Evolutionary conservation across 2,329 filamentous ascomycete genomes (phyloP).

Genomic region (Pseudocercospora crystallina): DNA sequence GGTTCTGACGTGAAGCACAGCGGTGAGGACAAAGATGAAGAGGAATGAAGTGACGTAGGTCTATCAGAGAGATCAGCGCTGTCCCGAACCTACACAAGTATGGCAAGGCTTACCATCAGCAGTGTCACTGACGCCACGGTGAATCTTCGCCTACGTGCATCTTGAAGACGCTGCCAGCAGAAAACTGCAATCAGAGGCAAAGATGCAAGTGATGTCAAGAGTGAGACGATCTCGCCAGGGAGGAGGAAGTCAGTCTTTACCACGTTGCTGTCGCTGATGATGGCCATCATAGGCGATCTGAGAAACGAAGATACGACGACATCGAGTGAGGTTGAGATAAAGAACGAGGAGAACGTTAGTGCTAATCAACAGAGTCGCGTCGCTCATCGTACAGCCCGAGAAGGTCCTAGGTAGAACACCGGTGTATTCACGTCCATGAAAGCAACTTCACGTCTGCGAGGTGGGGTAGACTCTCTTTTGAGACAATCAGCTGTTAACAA

Average conservation of each 20-base stretch:
- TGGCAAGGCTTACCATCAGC: constrained; percentile 10
- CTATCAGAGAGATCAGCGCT: constrained; percentile 5
- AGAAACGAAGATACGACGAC: too few relatives aligned
- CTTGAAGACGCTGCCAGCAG: constrained; percentile 13
- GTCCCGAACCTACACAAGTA: too few relatives aligned
- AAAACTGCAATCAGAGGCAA: constrained; percentile 18
- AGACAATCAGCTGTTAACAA: too few relatives aligned
- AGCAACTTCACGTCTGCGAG: too few relatives aligned
- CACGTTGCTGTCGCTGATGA: constrained; percentile 11
- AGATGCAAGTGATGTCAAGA: constrained; percentile 10
- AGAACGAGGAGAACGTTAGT: too few relatives aligned
- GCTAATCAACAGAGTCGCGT: too few relatives aligned
- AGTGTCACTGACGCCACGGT: constrained; percentile 19
- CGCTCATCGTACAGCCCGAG: too few relatives aligned
- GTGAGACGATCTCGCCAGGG: constrained; percentile 15
- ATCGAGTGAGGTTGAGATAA: too few relatives aligned
- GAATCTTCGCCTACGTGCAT: constrained; percentile 10
- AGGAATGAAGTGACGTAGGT: constrained; percentile 20
- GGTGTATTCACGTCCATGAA: too few relatives aligned
- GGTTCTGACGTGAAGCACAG: constrained; percentile 18
- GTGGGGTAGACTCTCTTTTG: too few relatives aligned
- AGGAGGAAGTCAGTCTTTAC: constrained; percentile 10
- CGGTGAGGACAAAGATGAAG: constrained; percentile 22
- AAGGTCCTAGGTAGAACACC: too few relatives aligned
- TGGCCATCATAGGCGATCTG: not conserved